Percentiles rank a stretch among this genome's conserved stretches.
These are phyloP conservation scores for Fraxinus cuspidata DNA, from an alignment of 257 asterid species.

Conservation along the genomic window DNA sequence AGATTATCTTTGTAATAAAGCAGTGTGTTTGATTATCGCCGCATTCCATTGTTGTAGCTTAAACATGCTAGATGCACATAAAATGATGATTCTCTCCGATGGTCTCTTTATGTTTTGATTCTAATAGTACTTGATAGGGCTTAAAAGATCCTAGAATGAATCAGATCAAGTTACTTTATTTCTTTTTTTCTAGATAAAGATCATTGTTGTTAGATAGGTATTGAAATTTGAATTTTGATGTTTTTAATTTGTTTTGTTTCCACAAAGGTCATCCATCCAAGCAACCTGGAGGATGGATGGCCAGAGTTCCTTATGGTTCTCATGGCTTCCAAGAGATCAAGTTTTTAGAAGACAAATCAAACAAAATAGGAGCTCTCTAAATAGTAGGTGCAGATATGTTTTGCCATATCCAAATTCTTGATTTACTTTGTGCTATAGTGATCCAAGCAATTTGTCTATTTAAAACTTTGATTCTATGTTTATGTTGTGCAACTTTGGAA, in stretches of 20 bases:
- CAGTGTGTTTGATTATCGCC: background rate
- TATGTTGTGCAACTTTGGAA: background rate
- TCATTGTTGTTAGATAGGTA: background rate
- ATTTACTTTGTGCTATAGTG: background rate
- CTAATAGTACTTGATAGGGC: background rate
- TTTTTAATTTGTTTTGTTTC: background rate
- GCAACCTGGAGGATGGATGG: background rate
- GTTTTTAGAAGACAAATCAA: background rate
- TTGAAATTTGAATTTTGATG: background rate
- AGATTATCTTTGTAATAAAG: background rate
- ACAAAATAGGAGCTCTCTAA: background rate
- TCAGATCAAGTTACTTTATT: background rate
- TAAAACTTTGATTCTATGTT: background rate
- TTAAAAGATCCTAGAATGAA: background rate
- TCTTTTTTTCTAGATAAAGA: background rate
- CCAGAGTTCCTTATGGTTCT: background rate
- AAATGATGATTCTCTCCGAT: background rate
- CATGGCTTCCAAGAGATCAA: background rate
- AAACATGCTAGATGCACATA: background rate
- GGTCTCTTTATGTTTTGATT: background rate
- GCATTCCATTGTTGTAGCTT: background rate
- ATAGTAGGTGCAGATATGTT: background rate
- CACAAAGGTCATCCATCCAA: background rate
- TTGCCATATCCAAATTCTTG: background rate
- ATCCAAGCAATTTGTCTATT: background rate